These are phyloP conservation scores for Hypoxylon sp. DNA, from an alignment of 2,329 filamentous ascomycete genomes.

Conservation along the genomic window DNA sequence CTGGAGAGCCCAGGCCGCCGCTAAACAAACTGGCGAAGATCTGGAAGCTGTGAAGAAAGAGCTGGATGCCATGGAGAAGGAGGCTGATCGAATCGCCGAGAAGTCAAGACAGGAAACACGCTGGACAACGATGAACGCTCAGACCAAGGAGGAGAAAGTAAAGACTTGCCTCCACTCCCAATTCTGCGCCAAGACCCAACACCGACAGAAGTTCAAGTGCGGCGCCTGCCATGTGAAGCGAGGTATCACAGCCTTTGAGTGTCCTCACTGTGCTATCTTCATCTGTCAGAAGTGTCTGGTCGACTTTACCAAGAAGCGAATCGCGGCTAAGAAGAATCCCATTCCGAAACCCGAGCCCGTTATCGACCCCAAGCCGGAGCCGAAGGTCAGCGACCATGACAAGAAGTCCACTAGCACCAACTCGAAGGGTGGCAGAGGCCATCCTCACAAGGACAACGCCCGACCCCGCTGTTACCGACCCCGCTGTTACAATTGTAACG, in stretches of 20 bases:
- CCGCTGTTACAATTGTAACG: slow-evolving; percentile 8
- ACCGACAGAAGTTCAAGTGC: slow-evolving; percentile 49
- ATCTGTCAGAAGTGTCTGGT: slow-evolving; percentile 49
- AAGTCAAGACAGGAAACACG: slow-evolving; percentile 41
- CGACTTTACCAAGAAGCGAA: slow-evolving; percentile 39
- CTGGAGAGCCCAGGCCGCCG: slow-evolving; percentile 17
- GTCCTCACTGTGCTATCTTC: slow-evolving; percentile 43
- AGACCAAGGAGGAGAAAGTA: slow-evolving; percentile 42
- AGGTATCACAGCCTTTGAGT: slow-evolving; percentile 47
- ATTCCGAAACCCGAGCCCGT: not conserved
- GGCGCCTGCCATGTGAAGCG: slow-evolving; percentile 42
- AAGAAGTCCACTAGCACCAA: not conserved
- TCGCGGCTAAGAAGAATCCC: slow-evolving; percentile 16
- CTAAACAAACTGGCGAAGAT: slow-evolving; percentile 30
- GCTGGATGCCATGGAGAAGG: slow-evolving; percentile 6
- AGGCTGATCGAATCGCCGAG: slow-evolving; percentile 21
- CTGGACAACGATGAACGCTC: slow-evolving; percentile 36
- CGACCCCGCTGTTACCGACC: not conserved
- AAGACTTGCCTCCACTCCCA: slow-evolving; percentile 47
- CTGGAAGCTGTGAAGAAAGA: slow-evolving; percentile 27
- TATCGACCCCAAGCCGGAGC: not conserved
- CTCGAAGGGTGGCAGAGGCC: not conserved
- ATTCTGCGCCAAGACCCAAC: slow-evolving; percentile 43
- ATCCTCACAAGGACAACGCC: not conserved
- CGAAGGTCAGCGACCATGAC: not conserved